Percentiles rank a stretch among this genome's conserved stretches.
Evolutionary conservation across 148 eudicot species (phyloP).

Genomic region (Limonium bicolor): DNA sequence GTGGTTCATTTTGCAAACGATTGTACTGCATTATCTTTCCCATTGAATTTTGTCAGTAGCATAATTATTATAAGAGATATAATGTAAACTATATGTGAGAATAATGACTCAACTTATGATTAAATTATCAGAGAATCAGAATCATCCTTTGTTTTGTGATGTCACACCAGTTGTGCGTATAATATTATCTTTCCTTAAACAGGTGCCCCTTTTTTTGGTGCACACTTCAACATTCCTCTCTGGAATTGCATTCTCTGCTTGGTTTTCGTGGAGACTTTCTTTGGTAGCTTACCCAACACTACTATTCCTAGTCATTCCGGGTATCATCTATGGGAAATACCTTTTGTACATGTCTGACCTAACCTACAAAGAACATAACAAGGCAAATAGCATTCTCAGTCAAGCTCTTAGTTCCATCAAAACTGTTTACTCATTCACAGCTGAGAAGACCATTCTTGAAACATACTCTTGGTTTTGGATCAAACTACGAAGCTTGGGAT

Average conservation of each 20-base stretch:
- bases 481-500: conserved; percentile 51
- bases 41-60: no score
- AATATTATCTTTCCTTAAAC: no score
- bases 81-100: no score
- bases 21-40: no score
- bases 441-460: conserved; percentile 54
- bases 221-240: conserved; percentile 70
- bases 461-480: conserved; percentile 50
- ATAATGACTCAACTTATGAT: no score
- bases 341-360: conserved; percentile 42
- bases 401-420: conserved; percentile 85
- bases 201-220: conserved; percentile 92
- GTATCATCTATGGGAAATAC: conserved; percentile 65
- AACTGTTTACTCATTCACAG: conserved; percentile 75
- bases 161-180: no score
- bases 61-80: no score
- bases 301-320: conserved; percentile 62
- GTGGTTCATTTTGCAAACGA: no score
- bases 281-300: conserved; percentile 72
- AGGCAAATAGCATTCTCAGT: conserved; percentile 50
- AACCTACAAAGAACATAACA: conserved; percentile 49
- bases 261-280: conserved; percentile 84
- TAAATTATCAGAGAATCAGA: no score
- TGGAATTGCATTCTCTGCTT: conserved; percentile 67
- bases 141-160: no score